Evolutionary conservation across 371 early-diverging fungal genomes (phyloP).

Genomic region (Nematocida major): DNA sequence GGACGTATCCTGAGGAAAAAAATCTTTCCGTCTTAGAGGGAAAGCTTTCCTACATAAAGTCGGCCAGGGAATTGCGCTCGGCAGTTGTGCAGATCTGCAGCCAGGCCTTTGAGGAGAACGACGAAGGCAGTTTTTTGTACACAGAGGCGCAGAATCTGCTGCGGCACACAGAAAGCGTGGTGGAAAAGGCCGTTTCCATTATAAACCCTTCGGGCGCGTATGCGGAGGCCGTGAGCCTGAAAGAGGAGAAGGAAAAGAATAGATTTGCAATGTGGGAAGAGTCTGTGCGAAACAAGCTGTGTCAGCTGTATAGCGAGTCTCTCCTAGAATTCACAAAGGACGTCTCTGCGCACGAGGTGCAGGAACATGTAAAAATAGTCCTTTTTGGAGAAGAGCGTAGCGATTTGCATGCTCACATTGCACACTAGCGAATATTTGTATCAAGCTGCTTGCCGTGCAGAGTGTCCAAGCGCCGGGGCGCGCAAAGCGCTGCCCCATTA

Average conservation of each 20-base stretch:
- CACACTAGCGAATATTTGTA: background rate
- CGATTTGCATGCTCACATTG: background rate
- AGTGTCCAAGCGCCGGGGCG: no score
- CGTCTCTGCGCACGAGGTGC: constrained; percentile 24
- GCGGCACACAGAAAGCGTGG: constrained; percentile 5
- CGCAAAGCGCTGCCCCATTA: no score
- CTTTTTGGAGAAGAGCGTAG: constrained; percentile 1
- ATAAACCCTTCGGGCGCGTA: constrained; percentile 12
- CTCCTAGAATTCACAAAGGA: constrained; percentile 48
- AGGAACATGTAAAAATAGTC: constrained; percentile 53
- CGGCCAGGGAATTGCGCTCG: constrained; percentile 16
- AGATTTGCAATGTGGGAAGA: constrained; percentile 40
- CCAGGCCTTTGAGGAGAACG: constrained; percentile 47
- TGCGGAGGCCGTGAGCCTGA: background rate
- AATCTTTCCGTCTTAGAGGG: constrained; percentile 29
- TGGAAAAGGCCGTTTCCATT: constrained; percentile 12
- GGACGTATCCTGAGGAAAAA: constrained; percentile 47
- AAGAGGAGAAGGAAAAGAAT: constrained; percentile 21
- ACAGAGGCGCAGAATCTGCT: constrained; percentile 52
- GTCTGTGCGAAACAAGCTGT: constrained; percentile 31
- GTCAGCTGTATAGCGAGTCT: constrained; percentile 44
- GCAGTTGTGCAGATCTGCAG: constrained; percentile 35
- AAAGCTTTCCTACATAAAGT: constrained; percentile 29
- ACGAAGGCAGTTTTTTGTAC: constrained; percentile 43
- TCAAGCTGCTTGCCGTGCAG: background rate